Evolutionary conservation across 495 filamentous ascomycete genomes (phyloP), one percentile per base, ranked within the genome.

Genomic region (Aspergillus kassunensis): DNA sequence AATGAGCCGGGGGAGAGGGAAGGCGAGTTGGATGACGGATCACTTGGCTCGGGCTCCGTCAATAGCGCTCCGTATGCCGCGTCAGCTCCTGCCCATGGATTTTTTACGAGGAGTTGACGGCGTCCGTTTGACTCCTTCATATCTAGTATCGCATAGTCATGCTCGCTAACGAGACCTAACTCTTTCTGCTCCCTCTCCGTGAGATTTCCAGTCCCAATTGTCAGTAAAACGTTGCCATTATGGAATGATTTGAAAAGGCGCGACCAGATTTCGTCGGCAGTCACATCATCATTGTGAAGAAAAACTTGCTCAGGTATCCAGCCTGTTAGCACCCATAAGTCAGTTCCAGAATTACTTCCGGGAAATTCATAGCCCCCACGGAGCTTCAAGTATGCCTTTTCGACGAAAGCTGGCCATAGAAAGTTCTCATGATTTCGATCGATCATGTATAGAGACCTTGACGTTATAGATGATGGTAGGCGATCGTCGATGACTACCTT

Each of bases 251-350:
- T 83, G 53, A 79, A 82, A 31, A 96, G 72, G n/a, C 89, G 80
- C 24, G 68, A 75, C 93, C 93, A 98, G 2, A 92, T 75, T 29
- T 83, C 76, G 27, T 83, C 76, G 3, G 81, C 77, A n/a, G 86
- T 84, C 4, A 90, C 60, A 42, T 96, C 90, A 51, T 92, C 86
- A 36, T 79, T 82, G 51, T 95, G 91, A 4, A 97, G 72, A 59
- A 95, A 96, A 3, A 97, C 69, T 60, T 99, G 93, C 66, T 99
- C 91, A 0, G 93, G 93, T 49, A 99, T 89, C 93, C 93, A 99
- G 24, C 92, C 91, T 1, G 87, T 95, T 42, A 99, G 66, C 11
- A 91, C 84, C 74, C 89, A 89, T 2, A 99, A 69, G 64, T 99
- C 93, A 6, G 91, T 96, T 2, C 88, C 91, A 3, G 91, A 97